Percentiles rank a stretch among this genome's conserved stretches.
Conservation (phyloP, 805 yeast species). For the Vanderwaltozyma polyspora region DNA sequence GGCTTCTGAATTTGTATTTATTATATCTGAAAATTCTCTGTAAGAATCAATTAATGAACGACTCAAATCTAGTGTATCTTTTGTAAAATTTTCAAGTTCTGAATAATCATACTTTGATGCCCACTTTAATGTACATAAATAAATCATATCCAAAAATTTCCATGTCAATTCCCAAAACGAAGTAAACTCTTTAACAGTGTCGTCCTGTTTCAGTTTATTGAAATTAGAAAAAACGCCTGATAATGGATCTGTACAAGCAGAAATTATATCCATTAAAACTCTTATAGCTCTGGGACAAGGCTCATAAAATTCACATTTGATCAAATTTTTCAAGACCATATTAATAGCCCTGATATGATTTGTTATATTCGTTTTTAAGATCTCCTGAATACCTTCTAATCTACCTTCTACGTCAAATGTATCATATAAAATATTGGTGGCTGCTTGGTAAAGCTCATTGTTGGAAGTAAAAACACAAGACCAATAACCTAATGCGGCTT, state of each 20-base stretch:
- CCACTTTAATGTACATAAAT: conserved; percentile 63
- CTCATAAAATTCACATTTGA: conserved; percentile 42
- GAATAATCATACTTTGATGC: conserved; percentile 47
- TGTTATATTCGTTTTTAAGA: conserved; percentile 36
- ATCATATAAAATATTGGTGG: conserved; percentile 62
- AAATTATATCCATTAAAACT: conserved; percentile 61
- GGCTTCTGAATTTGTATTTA: too few species aligned
- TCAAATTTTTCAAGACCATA: conserved; percentile 35
- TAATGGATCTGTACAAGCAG: conserved; percentile 54
- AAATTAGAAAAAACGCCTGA: conserved; percentile 39
- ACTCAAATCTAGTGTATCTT: conserved; percentile 76
- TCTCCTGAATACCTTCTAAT: conserved; percentile 54
- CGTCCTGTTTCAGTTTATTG: conserved; percentile 14
- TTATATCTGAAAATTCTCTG: conserved; percentile 34
- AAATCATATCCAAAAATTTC: conserved; percentile 60
- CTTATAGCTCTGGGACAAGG: conserved; percentile 69
- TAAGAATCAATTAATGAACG: conserved; percentile 56
- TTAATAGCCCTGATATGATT: conserved; percentile 40
- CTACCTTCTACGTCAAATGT: conserved; percentile 74
- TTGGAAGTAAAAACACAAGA: conserved; percentile 59
- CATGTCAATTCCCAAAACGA: conserved; percentile 62
- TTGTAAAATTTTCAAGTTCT: conserved; percentile 65
- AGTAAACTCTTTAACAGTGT: conserved; percentile 23
- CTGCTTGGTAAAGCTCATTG: conserved; percentile 48
- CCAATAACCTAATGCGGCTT: conserved; percentile 56